Evolutionary conservation across 768 basidiomycete genomes (phyloP).

Genomic region (Tricholoma bakamatsutake): DNA sequence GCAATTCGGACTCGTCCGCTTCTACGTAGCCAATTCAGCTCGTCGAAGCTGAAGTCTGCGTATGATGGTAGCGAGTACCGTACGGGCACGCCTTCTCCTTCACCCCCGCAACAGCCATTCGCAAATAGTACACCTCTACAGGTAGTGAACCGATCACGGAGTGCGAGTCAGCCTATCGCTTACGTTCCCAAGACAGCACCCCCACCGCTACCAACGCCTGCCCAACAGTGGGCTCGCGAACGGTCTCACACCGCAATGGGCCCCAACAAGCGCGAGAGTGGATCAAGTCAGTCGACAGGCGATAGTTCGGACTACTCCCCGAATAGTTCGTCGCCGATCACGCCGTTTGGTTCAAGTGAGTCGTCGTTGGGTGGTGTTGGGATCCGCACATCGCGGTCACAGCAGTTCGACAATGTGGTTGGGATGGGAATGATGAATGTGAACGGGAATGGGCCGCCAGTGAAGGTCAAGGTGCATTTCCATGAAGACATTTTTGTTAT

Average conservation of each 20-base stretch:
- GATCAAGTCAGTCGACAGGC: constrained; percentile 77
- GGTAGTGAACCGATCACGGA: constrained; percentile 55
- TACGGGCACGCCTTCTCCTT: constrained; percentile 25
- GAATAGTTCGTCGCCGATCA: constrained; percentile 80
- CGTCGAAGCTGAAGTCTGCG: constrained; percentile 47
- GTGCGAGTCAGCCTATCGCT: constrained; percentile 73
- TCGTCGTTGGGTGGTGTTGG: constrained; percentile 60
- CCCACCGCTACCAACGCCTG: constrained; percentile 43
- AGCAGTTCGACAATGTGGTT: constrained; percentile 33
- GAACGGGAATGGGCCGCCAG: constrained; percentile 32
- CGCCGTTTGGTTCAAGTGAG: constrained; percentile 87
- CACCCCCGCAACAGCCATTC: constrained; percentile 18
- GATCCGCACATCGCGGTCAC: constrained; percentile 50
- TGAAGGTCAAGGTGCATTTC: constrained; percentile 93
- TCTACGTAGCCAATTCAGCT: constrained; percentile 67
- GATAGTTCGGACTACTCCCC: constrained; percentile 83
- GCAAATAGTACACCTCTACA: constrained; percentile 22
- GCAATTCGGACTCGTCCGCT: constrained; percentile 33
- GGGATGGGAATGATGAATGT: constrained; percentile 6
- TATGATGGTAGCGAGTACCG: constrained; percentile 45
- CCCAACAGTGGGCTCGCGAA: constrained; percentile 37
- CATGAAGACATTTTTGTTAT: constrained; percentile 95
- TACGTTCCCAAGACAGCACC: constrained; percentile 57
- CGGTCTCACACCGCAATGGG: constrained; percentile 34
- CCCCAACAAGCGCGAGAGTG: constrained; percentile 71